A percentile compares a stretch with the other conserved stretches of the same genome.
Evolutionary conservation across 2,329 filamentous ascomycete species (phyloP).

Genomic region (Colletotrichum musae): DNA sequence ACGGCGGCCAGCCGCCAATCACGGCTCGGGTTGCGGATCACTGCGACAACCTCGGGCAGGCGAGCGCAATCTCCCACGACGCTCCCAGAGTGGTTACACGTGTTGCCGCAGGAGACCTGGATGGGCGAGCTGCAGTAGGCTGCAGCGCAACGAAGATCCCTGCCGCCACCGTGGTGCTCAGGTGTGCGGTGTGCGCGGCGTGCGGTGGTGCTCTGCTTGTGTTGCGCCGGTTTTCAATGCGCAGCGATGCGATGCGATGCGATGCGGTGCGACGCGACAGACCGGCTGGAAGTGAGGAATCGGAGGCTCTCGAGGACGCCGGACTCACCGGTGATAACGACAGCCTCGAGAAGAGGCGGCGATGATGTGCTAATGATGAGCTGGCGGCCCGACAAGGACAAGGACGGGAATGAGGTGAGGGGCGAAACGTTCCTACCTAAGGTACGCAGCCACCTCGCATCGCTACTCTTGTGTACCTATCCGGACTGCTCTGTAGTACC

Average conservation of each 20-base stretch:
- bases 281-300: not conserved
- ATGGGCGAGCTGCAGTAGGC: conserved; percentile 31
- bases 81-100: conserved; percentile 38
- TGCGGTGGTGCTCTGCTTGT: too few relatives aligned
- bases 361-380: conserved; percentile 33
- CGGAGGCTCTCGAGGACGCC: not conserved
- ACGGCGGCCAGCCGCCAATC: conserved; percentile 20
- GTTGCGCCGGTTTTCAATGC: too few relatives aligned
- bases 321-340: conserved; percentile 2
- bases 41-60: conserved; percentile 15
- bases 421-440: too few relatives aligned
- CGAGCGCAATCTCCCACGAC: conserved; percentile 21
- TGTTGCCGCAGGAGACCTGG: conserved; percentile 39
- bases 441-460: too few relatives aligned
- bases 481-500: too few relatives aligned
- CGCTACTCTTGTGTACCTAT: not conserved
- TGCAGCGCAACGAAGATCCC: conserved; percentile 35
- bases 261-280: not conserved
- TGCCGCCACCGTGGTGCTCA: conserved; percentile 23
- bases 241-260: not conserved
- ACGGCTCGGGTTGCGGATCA: conserved; percentile 3
- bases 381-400: too few relatives aligned
- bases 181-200: not conserved
- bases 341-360: conserved; percentile 25
- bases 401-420: not conserved